These are phyloP conservation scores for Neonectria neomacrospora DNA, from an alignment of 2,329 filamentous ascomycete genomes.

Conservation along the genomic window DNA sequence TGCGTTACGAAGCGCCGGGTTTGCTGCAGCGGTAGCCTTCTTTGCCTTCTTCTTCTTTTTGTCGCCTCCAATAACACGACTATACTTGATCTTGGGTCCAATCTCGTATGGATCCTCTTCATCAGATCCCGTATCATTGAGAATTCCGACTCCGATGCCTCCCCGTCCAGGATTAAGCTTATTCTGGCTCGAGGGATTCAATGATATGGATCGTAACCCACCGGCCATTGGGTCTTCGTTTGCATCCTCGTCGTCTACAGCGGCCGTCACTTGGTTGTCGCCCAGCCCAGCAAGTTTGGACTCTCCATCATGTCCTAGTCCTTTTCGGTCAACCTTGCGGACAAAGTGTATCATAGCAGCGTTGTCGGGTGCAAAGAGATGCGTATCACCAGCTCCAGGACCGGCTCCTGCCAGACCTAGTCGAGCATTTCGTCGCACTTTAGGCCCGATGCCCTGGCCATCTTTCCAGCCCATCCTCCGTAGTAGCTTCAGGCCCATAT, in stretches of 20 bases:
- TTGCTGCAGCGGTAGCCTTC: constrained; percentile 60
- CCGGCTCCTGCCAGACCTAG: constrained; percentile 61
- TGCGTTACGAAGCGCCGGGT: constrained; percentile 72
- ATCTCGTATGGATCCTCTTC: constrained; percentile 95
- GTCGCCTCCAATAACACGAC: constrained; percentile 80
- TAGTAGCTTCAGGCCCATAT: constrained; percentile 85
- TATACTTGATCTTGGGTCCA: constrained; percentile 90
- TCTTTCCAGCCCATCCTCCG: constrained; percentile 96
- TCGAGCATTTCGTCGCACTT: constrained; percentile 78
- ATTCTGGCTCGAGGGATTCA: constrained; percentile 53
- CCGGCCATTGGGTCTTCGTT: constrained; percentile 53
- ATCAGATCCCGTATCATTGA: constrained; percentile 94
- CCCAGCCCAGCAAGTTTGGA: constrained; percentile 58
- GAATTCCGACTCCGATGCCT: constrained; percentile 85
- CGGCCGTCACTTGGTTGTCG: constrained; percentile 36
- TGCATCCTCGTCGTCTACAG: constrained; percentile 54
- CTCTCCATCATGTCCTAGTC: constrained; percentile 74
- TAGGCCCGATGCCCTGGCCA: constrained; percentile 92
- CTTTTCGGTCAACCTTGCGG: constrained; percentile 75
- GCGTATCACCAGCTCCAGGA: constrained; percentile 58
- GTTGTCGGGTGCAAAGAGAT: constrained; percentile 89
- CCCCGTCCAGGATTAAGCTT: constrained; percentile 65
- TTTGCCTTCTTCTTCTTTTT: constrained; percentile 82
- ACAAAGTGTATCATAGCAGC: constrained; percentile 73
- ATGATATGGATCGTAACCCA: constrained; percentile 23